phyloP scores from a whole-genome alignment of 2,329 filamentous ascomycete genomes.

The Anthostomella pinea region DNA sequence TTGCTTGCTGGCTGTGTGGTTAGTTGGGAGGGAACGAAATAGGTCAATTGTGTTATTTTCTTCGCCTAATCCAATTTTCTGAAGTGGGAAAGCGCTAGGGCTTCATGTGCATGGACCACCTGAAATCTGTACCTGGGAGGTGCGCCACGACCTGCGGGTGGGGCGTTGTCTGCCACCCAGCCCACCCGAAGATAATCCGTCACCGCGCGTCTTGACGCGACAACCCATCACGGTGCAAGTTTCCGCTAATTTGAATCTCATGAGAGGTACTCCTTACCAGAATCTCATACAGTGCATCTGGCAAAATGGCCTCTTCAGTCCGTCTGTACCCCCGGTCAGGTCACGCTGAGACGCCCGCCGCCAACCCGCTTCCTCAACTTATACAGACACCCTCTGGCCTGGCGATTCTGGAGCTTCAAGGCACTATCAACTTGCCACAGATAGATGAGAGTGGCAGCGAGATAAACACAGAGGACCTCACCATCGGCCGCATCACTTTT shows the following conservation, averaged over 20 bases:
- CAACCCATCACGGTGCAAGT: too few relatives aligned
- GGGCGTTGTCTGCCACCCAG: too few relatives aligned
- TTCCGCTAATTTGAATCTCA: too few relatives aligned
- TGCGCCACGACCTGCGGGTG: too few relatives aligned
- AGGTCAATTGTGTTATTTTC: constrained; percentile 26
- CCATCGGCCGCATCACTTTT: constrained; percentile 73
- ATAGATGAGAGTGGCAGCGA: constrained; percentile 32
- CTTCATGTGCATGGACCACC: constrained; percentile 24
- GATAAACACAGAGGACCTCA: constrained; percentile 38
- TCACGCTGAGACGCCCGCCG: constrained; percentile 15
- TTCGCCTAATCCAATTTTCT: constrained; percentile 32
- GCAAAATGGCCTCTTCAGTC: constrained; percentile 33
- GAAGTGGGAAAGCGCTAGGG: constrained; percentile 26
- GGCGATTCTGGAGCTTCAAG: constrained; percentile 89
- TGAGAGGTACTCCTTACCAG: background rate
- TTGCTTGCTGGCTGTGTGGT: constrained; percentile 27
- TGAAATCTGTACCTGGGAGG: too few relatives aligned
- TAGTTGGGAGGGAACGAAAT: constrained; percentile 23
- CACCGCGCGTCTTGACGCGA: constrained; percentile 5
- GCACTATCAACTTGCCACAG: constrained; percentile 74
- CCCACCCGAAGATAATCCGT: constrained; percentile 17
- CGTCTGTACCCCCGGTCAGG: constrained; percentile 40
- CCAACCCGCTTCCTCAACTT: constrained; percentile 69
- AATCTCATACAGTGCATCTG: background rate
- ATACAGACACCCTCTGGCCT: constrained; percentile 87